Conservation (phyloP, 2,329 filamentous ascomycete genomes). For the Ascochyta koolunga region DNA sequence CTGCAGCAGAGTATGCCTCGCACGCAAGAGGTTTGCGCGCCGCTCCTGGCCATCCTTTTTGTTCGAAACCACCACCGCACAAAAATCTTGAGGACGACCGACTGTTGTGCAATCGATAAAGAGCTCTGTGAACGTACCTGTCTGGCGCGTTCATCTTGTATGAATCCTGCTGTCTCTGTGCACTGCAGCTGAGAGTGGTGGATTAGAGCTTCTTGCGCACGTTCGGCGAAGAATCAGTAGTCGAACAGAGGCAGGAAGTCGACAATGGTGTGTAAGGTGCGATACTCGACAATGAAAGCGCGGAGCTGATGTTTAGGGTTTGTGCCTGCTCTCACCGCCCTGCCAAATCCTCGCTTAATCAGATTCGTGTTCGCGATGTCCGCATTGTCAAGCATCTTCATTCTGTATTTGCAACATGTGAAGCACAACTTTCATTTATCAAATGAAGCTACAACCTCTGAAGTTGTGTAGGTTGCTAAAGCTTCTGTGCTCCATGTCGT, state of each 20-base stretch:
- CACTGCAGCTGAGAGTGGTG: neutral
- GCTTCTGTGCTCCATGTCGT: no score
- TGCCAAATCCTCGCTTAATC: constrained; percentile 5
- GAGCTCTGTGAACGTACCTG: constrained; percentile 31
- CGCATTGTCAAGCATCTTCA: neutral
- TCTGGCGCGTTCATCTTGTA: constrained; percentile 48
- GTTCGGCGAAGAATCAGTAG: neutral
- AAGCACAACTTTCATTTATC: no score
- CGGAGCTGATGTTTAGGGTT: constrained; percentile 2
- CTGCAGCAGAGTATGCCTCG: neutral
- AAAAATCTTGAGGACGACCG: neutral
- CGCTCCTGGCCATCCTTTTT: neutral
- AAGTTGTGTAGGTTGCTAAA: neutral
- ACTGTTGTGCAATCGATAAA: neutral
- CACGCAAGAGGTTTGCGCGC: neutral
- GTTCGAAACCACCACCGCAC: neutral
- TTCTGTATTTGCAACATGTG: neutral
- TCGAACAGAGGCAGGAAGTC: neutral
- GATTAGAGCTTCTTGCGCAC: constrained; percentile 3
- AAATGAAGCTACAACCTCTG: no score
- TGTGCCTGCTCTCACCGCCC: constrained; percentile 28
- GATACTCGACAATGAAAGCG: constrained; percentile 2
- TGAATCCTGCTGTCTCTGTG: constrained; percentile 9
- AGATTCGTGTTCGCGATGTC: neutral
- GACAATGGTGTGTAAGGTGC: neutral